Evolutionary conservation across 306 rosid genomes (phyloP), one percentile per base, ranked within the genome.

Genomic region (Cyclanthera cordifolia): DNA sequence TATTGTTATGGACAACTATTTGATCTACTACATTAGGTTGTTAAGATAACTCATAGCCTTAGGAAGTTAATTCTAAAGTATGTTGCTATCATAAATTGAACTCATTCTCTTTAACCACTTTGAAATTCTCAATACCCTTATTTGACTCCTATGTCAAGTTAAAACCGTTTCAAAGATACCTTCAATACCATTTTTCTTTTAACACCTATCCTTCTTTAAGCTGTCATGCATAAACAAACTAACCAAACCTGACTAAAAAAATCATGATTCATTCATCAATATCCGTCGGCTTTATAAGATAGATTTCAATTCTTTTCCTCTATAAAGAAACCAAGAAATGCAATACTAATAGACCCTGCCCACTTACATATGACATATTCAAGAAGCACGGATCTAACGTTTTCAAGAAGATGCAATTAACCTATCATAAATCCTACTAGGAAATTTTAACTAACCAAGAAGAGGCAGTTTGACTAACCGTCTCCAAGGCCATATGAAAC

Each of bases 401-500:
- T n/a, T n/a, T n/a, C n/a, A n/a, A n/a, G n/a, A n/a, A n/a, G n/a
- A n/a, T n/a, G n/a, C n/a, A n/a, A n/a, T n/a, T n/a, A n/a, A n/a
- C n/a, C n/a, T n/a, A n/a, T n/a, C n/a, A n/a, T 37, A 37, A 37
- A 37, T 11, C 43, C 43, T 37, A 37, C 43, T 37, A 37, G 43
- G 12, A 10, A 37, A 37, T 37, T 7, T 37, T 37, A 37, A 37
- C 8, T 34, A 34, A 37, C 43, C 43, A 7, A 79, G 76, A 30
- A 53, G 66, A 81, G 49, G 72, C 49, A 77, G 69, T 39, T 53
- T 52, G 58, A 85, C 97, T 80, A 76, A 94, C 99, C 95, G 99
- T 94, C 85, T 94, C 99, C 81, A 94, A 84, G 79, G 99, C 99
- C 99, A 94, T 94, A 17, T n/a, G 95, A 73, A 93, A 94, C 79